These are phyloP conservation scores for Dothiorella sarmentorum DNA, from an alignment of 2,329 filamentous ascomycete species.

Conservation along the genomic window DNA sequence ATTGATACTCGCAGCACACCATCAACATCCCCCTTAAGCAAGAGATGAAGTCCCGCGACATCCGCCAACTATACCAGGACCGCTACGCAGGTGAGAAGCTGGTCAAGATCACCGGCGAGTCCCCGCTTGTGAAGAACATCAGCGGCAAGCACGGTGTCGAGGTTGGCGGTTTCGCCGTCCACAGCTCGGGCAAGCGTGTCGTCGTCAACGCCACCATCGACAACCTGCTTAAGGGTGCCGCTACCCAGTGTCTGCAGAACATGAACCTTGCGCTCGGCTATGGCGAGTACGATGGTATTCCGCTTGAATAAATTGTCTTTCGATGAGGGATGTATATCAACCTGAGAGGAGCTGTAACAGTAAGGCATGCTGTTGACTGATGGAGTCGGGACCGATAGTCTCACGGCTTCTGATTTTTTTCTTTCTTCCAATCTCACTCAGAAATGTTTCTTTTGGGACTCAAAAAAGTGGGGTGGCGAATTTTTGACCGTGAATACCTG, in stretches of 20 bases:
- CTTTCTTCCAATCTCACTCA: neutral
- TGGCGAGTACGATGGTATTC: slow-evolving; percentile 84
- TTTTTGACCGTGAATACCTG: neutral
- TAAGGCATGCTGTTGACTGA: neutral
- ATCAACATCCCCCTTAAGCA: slow-evolving; percentile 85
- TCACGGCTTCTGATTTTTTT: neutral
- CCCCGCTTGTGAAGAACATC: slow-evolving; percentile 81
- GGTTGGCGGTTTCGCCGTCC: slow-evolving; percentile 93
- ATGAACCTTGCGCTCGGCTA: slow-evolving; percentile 92
- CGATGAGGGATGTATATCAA: neutral
- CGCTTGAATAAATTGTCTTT: slow-evolving; percentile 31
- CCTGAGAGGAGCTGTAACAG: neutral
- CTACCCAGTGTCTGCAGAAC: slow-evolving; percentile 91
- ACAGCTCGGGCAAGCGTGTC: slow-evolving; percentile 82
- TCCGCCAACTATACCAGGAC: slow-evolving; percentile 93
- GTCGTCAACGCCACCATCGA: slow-evolving; percentile 95
- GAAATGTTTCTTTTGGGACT: neutral
- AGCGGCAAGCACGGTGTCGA: slow-evolving; percentile 83
- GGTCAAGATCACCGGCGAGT: slow-evolving; percentile 85
- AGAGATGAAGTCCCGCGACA: slow-evolving; percentile 84
- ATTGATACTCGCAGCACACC: slow-evolving; percentile 57
- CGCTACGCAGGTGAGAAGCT: slow-evolving; percentile 94
- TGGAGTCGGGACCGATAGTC: neutral
- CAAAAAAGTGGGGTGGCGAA: slow-evolving; percentile 1
- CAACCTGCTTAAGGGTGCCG: slow-evolving; percentile 88